Base-by-base conservation (phyloP, 257 asterid species). In the Linderniella brevidens region DNA sequence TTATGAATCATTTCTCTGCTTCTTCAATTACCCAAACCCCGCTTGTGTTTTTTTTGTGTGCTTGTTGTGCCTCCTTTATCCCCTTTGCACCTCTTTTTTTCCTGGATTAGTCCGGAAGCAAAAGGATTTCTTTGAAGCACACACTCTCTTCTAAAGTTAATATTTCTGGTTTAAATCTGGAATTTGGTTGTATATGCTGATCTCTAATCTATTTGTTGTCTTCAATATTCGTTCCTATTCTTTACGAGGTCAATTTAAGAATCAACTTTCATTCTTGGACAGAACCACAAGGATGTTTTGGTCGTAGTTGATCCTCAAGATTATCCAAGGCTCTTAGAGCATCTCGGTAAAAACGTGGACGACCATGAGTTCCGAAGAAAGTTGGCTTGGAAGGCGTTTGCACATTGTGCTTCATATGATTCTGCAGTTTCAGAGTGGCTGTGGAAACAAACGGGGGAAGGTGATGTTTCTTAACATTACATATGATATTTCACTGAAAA, bases 361-460 rank as follows among this genome's bases (percentile, higher is more conserved):
- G 87, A 85, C 47, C 75, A 69, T 59, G 79, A 69, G 36, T 79
- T 90, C 50, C 71, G 87, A 37, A 81, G 67, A 69, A 65, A 43
- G 68, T 68, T 90, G 52, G 98, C 96, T 49, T 82, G 95, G 87
- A 90, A 90, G 68, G 96, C 96, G 57, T 90, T 90, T 71, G 82
- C 77, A 64, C 96, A 90, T 58, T 86, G 76, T 48, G 96, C 96
- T 71, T 81, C 93, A n/a, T 90, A 85, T 65, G 96, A 90, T 59
- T 76, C 98, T 54, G 98, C 98, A 61, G 96, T 90, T 64, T 84
- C 98, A 29, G 96, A 90, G 54, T 90, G 98, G 96, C 58, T 88
- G 64, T 85, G 96, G 95, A 84, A 85, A 75, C 93, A 81, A 67
- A 75, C 86, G 42, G 76, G 64, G 10, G 87, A 65, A 74, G 94